Evolutionary conservation across 805 yeast genomes (phyloP), one percentile per base, ranked within the genome.

Genomic region (Candida vartiovaarae): DNA sequence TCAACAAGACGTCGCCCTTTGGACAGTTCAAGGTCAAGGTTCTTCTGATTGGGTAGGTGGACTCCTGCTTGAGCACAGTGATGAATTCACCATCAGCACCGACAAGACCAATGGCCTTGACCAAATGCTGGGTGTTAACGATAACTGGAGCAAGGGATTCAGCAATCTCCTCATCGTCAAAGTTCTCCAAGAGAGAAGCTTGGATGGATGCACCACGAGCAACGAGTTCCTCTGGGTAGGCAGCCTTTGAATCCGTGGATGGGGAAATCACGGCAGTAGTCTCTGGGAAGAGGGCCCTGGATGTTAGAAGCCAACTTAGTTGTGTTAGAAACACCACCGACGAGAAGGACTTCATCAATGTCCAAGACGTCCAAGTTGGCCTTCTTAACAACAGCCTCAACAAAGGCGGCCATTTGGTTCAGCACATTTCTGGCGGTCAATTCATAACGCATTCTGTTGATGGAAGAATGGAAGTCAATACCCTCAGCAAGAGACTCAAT

Each of bases 171-270:
- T 85, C 95, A 42, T 77, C 88, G 59, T 83, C 93, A 57, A 87
- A 95, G 46, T 79, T 71, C 58, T 84, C 91, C 57, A 91, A 72
- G 48, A 79, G 61, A 33, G 95, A 80, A 41, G 96, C 99, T 75
- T 93, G 98, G 63, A 91, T 76, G 50, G 98, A 96, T 46, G 96
- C 95, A 68, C 99, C 99, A 61, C 95, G 82, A 52, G 95, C 82
- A 52, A 84, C 72, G 59, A 89, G 74, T 71, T 93, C 98, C 60
- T 86, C 82, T 48, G 99, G 97, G 68, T 86, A 78, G 49, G 81
- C 62, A 45, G 93, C 85, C 67, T 87, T 88, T 49, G 84, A 55
- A 63, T 86, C 91, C 48, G 74, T 60, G 32, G 83, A 68, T 52
- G 98, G 95, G 26, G 97, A 81, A 49, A 80, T 71, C 43, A 90